A percentile compares a stretch with the other conserved stretches of the same genome.
Evolutionary conservation across 345 rosid species (phyloP).

Genomic region (Salix arbutifolia): DNA sequence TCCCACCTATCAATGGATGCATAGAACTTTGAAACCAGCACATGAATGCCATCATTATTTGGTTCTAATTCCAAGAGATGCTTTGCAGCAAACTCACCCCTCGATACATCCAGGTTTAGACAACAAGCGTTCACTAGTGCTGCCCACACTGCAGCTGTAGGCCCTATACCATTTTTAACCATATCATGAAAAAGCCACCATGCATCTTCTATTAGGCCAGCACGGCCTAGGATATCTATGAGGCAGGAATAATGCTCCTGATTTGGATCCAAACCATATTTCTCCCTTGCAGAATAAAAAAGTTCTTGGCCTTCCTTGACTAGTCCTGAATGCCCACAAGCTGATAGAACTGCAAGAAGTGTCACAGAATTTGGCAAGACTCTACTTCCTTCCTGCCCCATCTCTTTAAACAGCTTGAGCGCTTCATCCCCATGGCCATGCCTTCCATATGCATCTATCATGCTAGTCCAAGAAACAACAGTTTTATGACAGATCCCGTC

Average conservation of each 20-base stretch:
- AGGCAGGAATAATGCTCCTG: constrained; percentile 66
- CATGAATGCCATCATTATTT: constrained; percentile 37
- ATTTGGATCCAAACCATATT: constrained; percentile 36
- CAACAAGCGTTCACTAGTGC: constrained; percentile 55
- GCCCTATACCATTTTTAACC: constrained; percentile 27
- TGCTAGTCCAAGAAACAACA: constrained; percentile 76
- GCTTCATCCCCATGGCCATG: constrained; percentile 61
- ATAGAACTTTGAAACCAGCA: constrained; percentile 62
- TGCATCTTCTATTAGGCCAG: constrained; percentile 53
- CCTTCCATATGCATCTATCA: constrained; percentile 71
- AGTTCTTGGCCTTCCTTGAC: constrained; percentile 56
- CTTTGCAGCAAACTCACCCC: constrained; percentile 60
- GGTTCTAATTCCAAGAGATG: constrained; percentile 49
- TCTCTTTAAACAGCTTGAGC: constrained; percentile 47
- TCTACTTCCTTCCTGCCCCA: constrained; percentile 39
- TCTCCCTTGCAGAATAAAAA: constrained; percentile 44
- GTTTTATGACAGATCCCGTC: constrained; percentile 36
- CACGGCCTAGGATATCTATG: constrained; percentile 59
- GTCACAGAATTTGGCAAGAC: constrained; percentile 64
- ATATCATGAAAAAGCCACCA: constrained; percentile 48
- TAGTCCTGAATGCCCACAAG: constrained; percentile 73
- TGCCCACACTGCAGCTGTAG: constrained; percentile 48
- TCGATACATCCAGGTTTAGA: constrained; percentile 45
- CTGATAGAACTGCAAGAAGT: constrained; percentile 70
- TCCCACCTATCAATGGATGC: constrained; percentile 65